Evolutionary conservation across 345 rosid genomes (phyloP).

Genomic region (Boechera stricta): DNA sequence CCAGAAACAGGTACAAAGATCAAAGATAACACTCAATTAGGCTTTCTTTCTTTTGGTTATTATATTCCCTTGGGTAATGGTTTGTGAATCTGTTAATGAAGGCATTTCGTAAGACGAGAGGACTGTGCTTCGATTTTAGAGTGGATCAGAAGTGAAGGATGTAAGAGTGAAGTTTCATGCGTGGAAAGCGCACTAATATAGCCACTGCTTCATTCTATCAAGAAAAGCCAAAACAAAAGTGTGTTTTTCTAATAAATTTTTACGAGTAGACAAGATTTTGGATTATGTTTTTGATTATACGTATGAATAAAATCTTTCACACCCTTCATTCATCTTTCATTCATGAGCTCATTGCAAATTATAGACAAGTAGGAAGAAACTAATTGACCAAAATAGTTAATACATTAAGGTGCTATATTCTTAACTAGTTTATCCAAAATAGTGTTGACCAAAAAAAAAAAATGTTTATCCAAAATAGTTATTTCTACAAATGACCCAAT

Average conservation of each 20-base stretch:
- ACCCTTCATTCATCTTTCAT: not conserved
- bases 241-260: not conserved
- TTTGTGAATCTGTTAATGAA: constrained; percentile 43
- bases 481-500: too few species aligned
- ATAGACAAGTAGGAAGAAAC: not conserved
- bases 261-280: constrained; percentile 3
- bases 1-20: constrained; percentile 66
- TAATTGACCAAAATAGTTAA: too few species aligned
- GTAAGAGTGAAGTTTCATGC: constrained; percentile 34
- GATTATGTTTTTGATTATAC: not conserved
- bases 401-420: too few species aligned
- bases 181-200: constrained; percentile 30
- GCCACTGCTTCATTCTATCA: constrained; percentile 18
- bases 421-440: too few species aligned
- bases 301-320: not conserved
- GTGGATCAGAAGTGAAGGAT: constrained; percentile 59
- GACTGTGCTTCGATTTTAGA: constrained; percentile 72
- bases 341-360: not conserved
- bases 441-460: too few species aligned
- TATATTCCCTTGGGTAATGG: not conserved
- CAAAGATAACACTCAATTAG: not conserved
- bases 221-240: constrained; percentile 4
- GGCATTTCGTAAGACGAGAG: constrained; percentile 66
- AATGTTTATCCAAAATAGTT: too few species aligned
- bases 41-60: not conserved